Percentiles rank a stretch among this genome's conserved stretches.
These are phyloP conservation scores for Syzygium grande DNA, from an alignment of 345 rosid species.

Conservation along the genomic window DNA sequence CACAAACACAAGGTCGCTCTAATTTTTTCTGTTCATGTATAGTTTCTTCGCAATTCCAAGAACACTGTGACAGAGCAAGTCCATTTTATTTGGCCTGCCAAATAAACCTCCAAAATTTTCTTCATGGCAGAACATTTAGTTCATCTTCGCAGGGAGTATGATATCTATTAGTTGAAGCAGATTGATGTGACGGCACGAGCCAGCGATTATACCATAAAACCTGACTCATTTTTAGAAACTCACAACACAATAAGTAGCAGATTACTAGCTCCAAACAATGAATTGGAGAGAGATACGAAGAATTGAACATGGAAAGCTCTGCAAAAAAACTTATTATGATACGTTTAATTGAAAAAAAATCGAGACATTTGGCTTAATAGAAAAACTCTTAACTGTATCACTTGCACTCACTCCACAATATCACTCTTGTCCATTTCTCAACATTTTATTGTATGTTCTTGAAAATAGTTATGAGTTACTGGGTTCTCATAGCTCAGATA, in stretches of 20 bases:
- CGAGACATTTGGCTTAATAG: not conserved
- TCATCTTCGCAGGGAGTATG: not conserved
- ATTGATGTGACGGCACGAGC: not conserved
- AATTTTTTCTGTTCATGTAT: not conserved
- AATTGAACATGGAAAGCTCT: not conserved
- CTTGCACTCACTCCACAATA: not conserved
- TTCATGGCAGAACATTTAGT: not conserved
- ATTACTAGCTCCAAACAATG: not conserved
- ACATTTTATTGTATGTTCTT: not conserved
- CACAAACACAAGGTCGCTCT: not conserved
- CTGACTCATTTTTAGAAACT: too few relatives aligned
- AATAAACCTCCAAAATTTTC: not conserved
- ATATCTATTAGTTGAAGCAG: not conserved
- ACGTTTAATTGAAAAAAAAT: not conserved
- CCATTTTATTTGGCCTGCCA: not conserved
- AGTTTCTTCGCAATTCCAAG: not conserved
- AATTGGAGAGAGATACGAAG: not conserved
- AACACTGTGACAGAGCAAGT: not conserved
- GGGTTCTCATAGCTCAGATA: not conserved
- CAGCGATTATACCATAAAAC: too few relatives aligned
- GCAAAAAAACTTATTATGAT: not conserved
- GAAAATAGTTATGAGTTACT: not conserved
- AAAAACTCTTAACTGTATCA: not conserved
- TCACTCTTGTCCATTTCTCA: not conserved
- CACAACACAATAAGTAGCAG: not conserved